Percentiles rank a stretch among this genome's conserved stretches.
phyloP scores from a whole-genome alignment of 108 stramenopile species.

The Licmophora abbreviata region DNA sequence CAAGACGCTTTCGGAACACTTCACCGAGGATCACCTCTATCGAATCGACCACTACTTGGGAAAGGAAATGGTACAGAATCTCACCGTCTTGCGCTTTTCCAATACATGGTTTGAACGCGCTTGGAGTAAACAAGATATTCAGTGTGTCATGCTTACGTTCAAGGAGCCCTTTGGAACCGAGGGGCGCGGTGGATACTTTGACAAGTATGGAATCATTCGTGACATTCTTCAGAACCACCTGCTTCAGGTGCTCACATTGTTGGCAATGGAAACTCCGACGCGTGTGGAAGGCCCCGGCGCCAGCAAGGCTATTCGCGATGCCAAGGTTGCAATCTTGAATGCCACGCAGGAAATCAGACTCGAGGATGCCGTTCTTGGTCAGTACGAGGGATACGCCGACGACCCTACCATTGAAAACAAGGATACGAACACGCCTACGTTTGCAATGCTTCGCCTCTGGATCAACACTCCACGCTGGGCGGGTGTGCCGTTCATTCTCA shows the following conservation, averaged over 20 bases:
- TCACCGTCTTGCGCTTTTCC: slow-evolving; percentile 84
- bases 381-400: slow-evolving; percentile 89
- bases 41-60: slow-evolving; percentile 99
- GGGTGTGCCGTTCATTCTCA: slow-evolving; percentile 96
- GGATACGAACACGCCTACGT: slow-evolving; percentile 89
- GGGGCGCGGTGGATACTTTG: slow-evolving; percentile 94
- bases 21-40: slow-evolving; percentile 85
- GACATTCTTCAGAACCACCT: slow-evolving; percentile 91
- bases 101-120: slow-evolving; percentile 90
- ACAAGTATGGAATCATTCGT: slow-evolving; percentile 91
- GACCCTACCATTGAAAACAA: slow-evolving; percentile 85
- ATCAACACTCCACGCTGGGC: slow-evolving; percentile 95
- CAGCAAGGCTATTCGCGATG: slow-evolving; percentile 84
- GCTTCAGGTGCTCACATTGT: slow-evolving; percentile 82
- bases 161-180: slow-evolving; percentile 85
- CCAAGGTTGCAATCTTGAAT: slow-evolving; percentile 89
- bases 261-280: slow-evolving; percentile 80
- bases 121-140: slow-evolving; percentile 67
- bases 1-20: slow-evolving; percentile 45
- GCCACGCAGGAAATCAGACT: slow-evolving; percentile 62
- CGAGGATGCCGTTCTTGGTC: slow-evolving; percentile 88
- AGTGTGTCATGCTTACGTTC: slow-evolving; percentile 75
- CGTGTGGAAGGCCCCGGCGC: slow-evolving; percentile 53
- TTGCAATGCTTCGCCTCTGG: slow-evolving; percentile 70
- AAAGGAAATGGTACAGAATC: slow-evolving; percentile 98